Base-by-base conservation (phyloP, 352 stramenopile species). In the Blastocystis sp. region DNA sequence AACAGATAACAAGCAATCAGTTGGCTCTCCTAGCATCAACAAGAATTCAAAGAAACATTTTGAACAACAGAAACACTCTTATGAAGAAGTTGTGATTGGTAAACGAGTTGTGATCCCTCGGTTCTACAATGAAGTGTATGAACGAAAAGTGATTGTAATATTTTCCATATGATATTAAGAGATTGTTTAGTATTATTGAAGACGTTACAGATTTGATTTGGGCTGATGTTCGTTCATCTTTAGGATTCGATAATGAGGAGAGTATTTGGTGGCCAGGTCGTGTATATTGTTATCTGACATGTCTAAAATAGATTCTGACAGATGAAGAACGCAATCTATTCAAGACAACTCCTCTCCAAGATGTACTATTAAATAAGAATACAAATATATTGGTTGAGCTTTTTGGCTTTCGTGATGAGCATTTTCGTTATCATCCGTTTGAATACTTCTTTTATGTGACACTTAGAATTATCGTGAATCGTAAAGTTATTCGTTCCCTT, bases 401-500 rank as follows among this genome's bases (percentile, higher is more conserved):
- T n/a, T 83, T 83, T 46, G 71, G 71, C 9, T 83, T 67, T 83
- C 46, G 71, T 27, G 32, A 54, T 32, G 19, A 16, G 27, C 14
- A 66, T 51, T 67, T n/a, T 35, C 19, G 42, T 49, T 83, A 83
- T 39, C 29, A 83, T 66, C 71, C 71, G 71, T 83, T 43, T n/a
- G 3, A 29, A 46, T 51, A 46, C 16, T 7, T 12, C 16, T 24
- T 29, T 43, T 14, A 49, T 24, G 63, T 83, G 1, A 42, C 24
- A 49, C 37, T 21, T 49, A 59, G 35, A 12, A 42, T 56, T 21
- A 16, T 77, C 12, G 32, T 32, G 65, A 77, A 77, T 9, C 51
- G 56, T 7, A 32, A 54, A 24, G 56, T 77, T 29, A 35, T 77
- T 19, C 37, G 21, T 32, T 12, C 51, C 3, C 29, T 42, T 56